Base-by-base conservation (phyloP, 2,329 filamentous ascomycete genomes). In the Colletotrichum navitas region DNA sequence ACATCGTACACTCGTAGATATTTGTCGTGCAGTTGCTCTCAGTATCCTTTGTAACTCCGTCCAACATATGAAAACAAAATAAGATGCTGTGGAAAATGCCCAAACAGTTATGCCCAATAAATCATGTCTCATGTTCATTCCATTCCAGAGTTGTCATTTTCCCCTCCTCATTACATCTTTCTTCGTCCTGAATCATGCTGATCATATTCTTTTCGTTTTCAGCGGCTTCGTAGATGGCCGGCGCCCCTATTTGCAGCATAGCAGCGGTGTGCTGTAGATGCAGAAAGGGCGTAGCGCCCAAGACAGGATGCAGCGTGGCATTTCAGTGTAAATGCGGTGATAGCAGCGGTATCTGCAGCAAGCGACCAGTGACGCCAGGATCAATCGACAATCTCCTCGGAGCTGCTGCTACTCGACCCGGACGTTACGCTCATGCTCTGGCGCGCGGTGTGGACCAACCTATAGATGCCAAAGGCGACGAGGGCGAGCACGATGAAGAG, bases 381-480 rank as follows among this genome's bases (percentile, higher is more conserved):
- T 73, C 61, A 69, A 39, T 79, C 78, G 21, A 74, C 75, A 21
- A 80, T 73, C 45, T 70, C 66, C 36, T 74, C 75, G 66, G 74
- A 75, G 58, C 76, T 76, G 73, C 77, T 80, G 43, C 76, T 75
- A 68, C 75, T 77, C 45, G 79, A 79, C 51, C 74, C 76, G 2
- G 78, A 79, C 18, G 82, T 81, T 65, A 83, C 79, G 72, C 80
- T 85, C 74, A 85, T 81, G 68, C 81, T 81, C 61, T 76, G 76
- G 51, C 87, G 81, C 26, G 86, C 88, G 36, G 85, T 80, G 74
- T 85, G 84, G 61, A 91, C 89, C 11, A 91, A 81, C 71, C 86
- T 84, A 82, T 89, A 91, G 80, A 91, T 91, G 73, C 88, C 90
- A 76, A 91, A 91, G 10, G 87, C 86, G 66, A 91, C 88, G 71